Evolutionary conservation across 495 filamentous ascomycete genomes (phyloP).

Genomic region (Neurospora sp.): DNA sequence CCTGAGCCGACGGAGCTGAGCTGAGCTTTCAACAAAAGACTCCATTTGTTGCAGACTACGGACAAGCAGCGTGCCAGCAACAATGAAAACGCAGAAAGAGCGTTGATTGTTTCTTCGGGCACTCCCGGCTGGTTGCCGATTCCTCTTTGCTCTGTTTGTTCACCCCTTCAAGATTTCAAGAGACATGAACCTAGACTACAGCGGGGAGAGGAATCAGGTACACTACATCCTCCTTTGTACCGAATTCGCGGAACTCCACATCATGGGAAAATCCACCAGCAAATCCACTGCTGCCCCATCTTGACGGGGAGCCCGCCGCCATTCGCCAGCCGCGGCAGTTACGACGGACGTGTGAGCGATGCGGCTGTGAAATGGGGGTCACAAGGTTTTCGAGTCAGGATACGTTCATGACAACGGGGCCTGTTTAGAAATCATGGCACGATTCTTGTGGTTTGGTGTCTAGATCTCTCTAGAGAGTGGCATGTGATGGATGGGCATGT

Average conservation of each 20-base stretch:
- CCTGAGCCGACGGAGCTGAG: background rate
- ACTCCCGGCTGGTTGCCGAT: background rate
- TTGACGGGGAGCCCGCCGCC: background rate
- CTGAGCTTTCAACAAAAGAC: background rate
- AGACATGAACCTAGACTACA: background rate
- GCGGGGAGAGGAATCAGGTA: background rate
- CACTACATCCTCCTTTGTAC: background rate
- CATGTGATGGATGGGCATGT: background rate
- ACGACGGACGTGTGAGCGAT: background rate
- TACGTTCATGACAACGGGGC: background rate
- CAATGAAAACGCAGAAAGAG: background rate
- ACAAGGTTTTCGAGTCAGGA: background rate
- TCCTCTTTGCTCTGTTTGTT: background rate
- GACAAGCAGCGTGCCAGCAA: background rate
- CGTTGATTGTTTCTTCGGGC: background rate
- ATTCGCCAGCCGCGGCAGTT: background rate
- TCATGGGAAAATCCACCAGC: background rate
- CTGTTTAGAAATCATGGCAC: background rate
- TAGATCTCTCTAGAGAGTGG: background rate
- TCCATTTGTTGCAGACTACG: background rate
- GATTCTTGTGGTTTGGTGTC: background rate
- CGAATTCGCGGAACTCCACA: background rate
- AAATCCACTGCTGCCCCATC: background rate
- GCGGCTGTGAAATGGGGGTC: background rate
- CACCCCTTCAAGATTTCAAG: background rate